Base-by-base conservation (phyloP, 768 basidiomycete genomes). In the Tubosaeta sp. region DNA sequence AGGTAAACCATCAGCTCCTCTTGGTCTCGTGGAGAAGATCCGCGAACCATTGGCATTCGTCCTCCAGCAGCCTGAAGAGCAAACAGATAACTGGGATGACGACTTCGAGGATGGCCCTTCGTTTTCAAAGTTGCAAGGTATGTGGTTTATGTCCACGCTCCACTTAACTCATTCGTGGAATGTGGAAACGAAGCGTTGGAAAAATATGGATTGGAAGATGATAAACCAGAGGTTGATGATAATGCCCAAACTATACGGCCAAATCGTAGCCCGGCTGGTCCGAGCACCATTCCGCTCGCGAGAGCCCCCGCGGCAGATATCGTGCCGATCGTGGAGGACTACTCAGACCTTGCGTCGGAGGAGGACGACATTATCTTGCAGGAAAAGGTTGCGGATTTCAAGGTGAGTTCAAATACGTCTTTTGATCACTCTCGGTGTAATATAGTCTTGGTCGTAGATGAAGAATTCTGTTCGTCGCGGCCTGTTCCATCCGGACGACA, bases 41-140 rank as follows among this genome's bases (percentile, higher is more conserved):
- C 65, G 71, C 26, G 69, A 86, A 46, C 86, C 88, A 5, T 71
- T 82, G 49, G 79, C 81, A 5, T 85, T 87, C 57, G 80, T 76
- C 14, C 70, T 89, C 22, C 85, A 83, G 53, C 79, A 81, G 22
- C 87, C 86, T 16, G 88, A 94, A 72, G 86, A 91, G 58, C 88
- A 91, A 65, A 88, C 86, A 1, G 94, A 97, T 65, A 95, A 94
- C 57, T 99, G 97, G 97, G 97, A 99, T 63, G 91, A 94, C 57
- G 97, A 99, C 64, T 99, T 99, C 58, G 92, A 94, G 65, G 92
- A 91, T 58, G 92, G 88, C 1, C 93, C 94, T 32, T 92, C 91
- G 0, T 81, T 91, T 48, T 83, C 86, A 8, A 95, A 94, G 68
- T 68, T 95, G 29, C 88, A 87, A 73, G 85, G 83, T 59, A 51